Evolutionary conservation across 441 rosid genomes (phyloP), one percentile per base, ranked within the genome.

Genomic region (Geranium incanum): DNA sequence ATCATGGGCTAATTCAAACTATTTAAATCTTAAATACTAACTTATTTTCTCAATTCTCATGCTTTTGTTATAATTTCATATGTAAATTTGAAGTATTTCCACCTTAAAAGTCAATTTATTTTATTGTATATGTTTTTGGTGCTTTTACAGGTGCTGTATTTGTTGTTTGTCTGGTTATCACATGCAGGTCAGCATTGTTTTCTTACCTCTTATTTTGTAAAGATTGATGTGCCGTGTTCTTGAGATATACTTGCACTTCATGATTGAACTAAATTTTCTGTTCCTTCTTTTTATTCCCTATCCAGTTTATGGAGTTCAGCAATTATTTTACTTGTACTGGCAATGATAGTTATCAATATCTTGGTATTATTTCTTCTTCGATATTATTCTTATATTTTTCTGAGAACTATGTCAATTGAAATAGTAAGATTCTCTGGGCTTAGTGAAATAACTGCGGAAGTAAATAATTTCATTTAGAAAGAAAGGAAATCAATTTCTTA

Each of bases 271-370:
- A 69, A 37, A 28, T 21, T 19, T 18, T 72, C 62, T 45, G 6
- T 74, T 64, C 12, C 18, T 68, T 18, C 75, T 69, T 75, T 66
- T 68, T 69, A 8, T 52, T 74, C 59, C 11, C 74, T 72, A 71
- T 79, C 80, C 81, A 95, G 99, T 78, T 83, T 95, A 33, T 89
- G 98, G 96, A 89, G 88, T 80, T 95, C 99, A 0, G 91, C 87
- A 15, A 95, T 95, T 77, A 92, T 95, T 74, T 77, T 95, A 71
- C 86, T 93, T 79, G 96, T 93, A 68, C 78, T 95, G 77, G 84
- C 88, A 23, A 93, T 95, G 99, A 86, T 91, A 62, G 84, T 89
- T 38, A 81, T 95, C 41, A 98, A 95, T 83, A 87, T 95, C 71
- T 81, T 95, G 96, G 99, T 92, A 62, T 67, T 62, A 41, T 68